phyloP scores from a whole-genome alignment of 805 yeast species.

The Candida nitratophila region DNA sequence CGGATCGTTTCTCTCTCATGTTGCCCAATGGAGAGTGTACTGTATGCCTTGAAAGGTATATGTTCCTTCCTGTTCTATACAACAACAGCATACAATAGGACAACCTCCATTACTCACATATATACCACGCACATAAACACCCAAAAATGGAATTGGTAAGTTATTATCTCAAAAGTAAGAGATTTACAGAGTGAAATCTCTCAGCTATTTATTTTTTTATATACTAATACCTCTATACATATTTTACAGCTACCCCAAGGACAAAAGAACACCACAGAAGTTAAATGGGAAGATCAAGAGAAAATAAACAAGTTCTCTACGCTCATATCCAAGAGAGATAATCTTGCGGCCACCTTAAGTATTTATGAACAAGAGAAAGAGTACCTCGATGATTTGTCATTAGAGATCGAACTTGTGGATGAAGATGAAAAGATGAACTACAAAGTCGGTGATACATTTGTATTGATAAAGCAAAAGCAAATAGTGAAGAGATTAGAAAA shows the following conservation, averaged over 20 bases:
- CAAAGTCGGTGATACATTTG: conserved; percentile 75
- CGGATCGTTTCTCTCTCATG: too few species aligned
- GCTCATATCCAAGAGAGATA: conserved; percentile 64
- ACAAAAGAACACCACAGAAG: conserved; percentile 50
- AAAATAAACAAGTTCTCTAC: conserved; percentile 85
- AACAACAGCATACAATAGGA: too few species aligned
- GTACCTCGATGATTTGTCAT: conserved; percentile 74
- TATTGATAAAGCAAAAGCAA: conserved; percentile 57
- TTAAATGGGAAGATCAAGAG: conserved; percentile 80
- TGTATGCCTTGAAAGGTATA: too few species aligned
- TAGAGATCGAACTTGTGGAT: conserved; percentile 84
- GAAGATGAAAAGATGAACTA: conserved; percentile 67
- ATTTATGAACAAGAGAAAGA: conserved; percentile 65
- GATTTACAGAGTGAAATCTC: too few species aligned
- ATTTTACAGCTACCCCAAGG: conserved; percentile 47
- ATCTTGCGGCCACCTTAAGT: conserved; percentile 40
- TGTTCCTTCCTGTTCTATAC: too few species aligned
- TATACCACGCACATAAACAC: too few species aligned
- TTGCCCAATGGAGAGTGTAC: too few species aligned
- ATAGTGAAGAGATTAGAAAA: conserved; percentile 63
- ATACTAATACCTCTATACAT: too few species aligned
- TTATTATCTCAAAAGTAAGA: background rate
- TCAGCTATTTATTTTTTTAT: background rate
- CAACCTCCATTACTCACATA: too few species aligned
- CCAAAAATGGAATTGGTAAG: conserved; percentile 1